These are phyloP conservation scores for Fusarium coffeatum DNA, from an alignment of 2,329 filamentous ascomycete species.

Conservation along the genomic window DNA sequence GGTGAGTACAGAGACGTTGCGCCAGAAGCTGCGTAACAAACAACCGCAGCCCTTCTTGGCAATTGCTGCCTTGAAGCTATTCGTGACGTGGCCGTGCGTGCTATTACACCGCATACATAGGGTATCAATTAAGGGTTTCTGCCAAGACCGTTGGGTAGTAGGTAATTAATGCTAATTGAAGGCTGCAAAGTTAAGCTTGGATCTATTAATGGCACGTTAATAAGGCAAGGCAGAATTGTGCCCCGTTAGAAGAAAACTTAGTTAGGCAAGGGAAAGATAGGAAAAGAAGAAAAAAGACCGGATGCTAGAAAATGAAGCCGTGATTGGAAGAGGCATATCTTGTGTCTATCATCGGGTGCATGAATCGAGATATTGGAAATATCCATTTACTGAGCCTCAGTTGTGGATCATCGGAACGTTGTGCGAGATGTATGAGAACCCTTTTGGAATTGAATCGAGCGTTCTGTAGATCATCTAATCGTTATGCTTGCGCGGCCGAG, in stretches of 20 bases:
- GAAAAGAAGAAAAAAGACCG: neutral
- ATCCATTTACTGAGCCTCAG: neutral
- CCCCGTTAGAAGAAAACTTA: neutral
- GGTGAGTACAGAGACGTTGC: neutral
- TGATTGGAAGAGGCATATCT: neutral
- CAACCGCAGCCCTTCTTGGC: conserved; percentile 4
- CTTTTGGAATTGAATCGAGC: neutral
- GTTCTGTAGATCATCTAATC: neutral
- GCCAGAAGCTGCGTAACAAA: conserved; percentile 11
- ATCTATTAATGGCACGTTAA: neutral
- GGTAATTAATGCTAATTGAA: neutral
- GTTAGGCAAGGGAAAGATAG: neutral
- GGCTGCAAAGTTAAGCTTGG: neutral
- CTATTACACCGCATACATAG: neutral
- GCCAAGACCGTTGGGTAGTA: neutral
- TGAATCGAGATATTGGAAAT: neutral
- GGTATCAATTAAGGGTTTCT: neutral
- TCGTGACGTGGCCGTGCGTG: conserved; percentile 16
- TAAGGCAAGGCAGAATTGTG: neutral
- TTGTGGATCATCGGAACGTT: neutral
- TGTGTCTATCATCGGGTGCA: conserved; percentile 1
- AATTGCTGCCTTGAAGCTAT: neutral
- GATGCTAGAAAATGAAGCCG: neutral
- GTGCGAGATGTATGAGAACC: neutral
- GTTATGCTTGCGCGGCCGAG: neutral